Base-by-base conservation (phyloP, 164 flowering plant species). In the Amborella trichopoda region DNA sequence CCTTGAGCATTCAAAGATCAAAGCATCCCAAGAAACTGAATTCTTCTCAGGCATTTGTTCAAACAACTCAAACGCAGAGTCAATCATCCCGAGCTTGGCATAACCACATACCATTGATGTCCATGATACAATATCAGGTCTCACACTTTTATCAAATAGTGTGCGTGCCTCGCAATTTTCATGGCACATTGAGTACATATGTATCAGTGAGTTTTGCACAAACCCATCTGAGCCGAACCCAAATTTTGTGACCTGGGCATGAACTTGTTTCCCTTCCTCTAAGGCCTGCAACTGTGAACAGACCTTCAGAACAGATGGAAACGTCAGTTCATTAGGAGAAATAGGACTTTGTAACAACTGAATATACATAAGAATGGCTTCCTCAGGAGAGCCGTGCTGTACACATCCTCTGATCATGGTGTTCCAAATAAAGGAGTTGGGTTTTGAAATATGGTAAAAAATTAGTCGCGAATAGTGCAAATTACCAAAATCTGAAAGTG, bases 51-150 rank as follows among this genome's bases (percentile, higher is more conserved):
- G 41, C 60, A 55, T 48, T 55, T 30, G 16, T 18, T 54, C 58
- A 24, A 54, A 54, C 25, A 54, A 16, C 22, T 21, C 22, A 14
- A 13, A 14, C 6, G 50, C 43, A 36, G 5, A n/a, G 0, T 26
- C 44, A 4, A 54, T 11, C 21, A 34, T 19, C 1, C 50, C 50
- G 24, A 24, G 37, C 2, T 18, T 19, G 6, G 49, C 77, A 54
- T 66, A 62, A 21, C 76, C 93, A 24, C 72, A 52, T 40, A 89
- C 67, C 6, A 82, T 64, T 2, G 87, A 78, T 66, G 78, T 89
- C 97, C 97, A 84, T 16, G 95, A 73, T 43, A 89, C 87, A 54
- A 75, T 63, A 49, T 84, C 80, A 49, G 63, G 72, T 32, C 68
- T 43, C 1, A 6, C 24, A 74, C 77, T 84, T 58, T 53, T 58